Evolutionary conservation across 2,329 filamentous ascomycete species (phyloP).

Genomic region (Thelonectria rubi): DNA sequence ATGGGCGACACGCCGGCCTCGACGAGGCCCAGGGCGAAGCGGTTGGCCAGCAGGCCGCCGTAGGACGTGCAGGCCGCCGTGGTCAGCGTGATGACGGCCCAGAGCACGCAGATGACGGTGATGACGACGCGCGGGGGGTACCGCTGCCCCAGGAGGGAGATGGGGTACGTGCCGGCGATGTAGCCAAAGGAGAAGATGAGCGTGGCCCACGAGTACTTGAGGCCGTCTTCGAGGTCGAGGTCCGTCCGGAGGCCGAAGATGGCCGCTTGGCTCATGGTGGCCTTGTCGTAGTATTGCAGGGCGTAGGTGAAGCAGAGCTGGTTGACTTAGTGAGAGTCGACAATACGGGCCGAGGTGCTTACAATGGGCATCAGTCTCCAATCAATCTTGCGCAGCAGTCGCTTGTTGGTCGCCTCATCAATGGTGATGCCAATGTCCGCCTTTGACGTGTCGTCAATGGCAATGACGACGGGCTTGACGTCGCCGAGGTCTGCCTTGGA

Average conservation of each 20-base stretch:
- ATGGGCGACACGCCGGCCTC: conserved; percentile 47
- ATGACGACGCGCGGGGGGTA: conserved; percentile 44
- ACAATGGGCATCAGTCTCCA: conserved; percentile 40
- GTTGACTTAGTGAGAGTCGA: not conserved
- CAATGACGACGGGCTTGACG: conserved; percentile 16
- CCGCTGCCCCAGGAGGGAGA: conserved; percentile 43
- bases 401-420: conserved; percentile 27
- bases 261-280: conserved; percentile 42
- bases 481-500: not conserved
- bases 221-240: conserved; percentile 39
- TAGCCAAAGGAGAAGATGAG: conserved; percentile 49
- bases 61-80: conserved; percentile 47
- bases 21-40: conserved; percentile 51
- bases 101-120: conserved; percentile 43
- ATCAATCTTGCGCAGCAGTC: conserved; percentile 34
- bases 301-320: conserved; percentile 45
- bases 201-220: conserved; percentile 45
- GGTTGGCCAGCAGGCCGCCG: conserved; percentile 45
- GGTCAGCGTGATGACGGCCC: conserved; percentile 45
- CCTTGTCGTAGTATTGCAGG: conserved; percentile 45
- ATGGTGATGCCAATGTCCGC: conserved; percentile 1
- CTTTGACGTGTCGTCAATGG: conserved; percentile 13
- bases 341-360: not conserved
- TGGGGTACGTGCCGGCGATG: conserved; percentile 44
- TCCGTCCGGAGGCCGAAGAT: conserved; percentile 45